Base-by-base conservation (phyloP, 2,329 filamentous ascomycete species). In the Sporothrix protearum region DNA sequence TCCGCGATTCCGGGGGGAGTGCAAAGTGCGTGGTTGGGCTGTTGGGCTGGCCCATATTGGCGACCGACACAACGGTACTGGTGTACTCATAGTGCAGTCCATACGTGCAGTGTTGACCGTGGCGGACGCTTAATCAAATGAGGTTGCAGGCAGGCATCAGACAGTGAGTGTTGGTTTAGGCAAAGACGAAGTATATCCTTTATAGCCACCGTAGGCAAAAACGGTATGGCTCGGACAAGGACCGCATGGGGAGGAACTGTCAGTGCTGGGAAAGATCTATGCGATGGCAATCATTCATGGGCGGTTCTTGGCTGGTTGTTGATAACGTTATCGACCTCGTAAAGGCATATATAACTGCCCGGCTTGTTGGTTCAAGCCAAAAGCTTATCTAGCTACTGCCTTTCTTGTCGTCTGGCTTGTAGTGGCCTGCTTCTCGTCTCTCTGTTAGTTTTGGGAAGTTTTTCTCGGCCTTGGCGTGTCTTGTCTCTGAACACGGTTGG, bases 1-100 rank as follows among this genome's bases (percentile, higher is more conserved):
- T 70, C 68, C 68, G 68, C 55, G 55, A 47, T 51, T 70, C 68
- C 68, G 68, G 42, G 39, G 57, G 22, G 39, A 47, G 39, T 61
- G 53, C 28, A 39, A 53, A 69, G 53, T 28, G 53, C 33, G 14
- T 51, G 39, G 25, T 36, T 39, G 30, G 51, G 30, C 33, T 64
- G 8, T 30, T 30, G 4, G 22, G 22, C 57, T 63, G n/a, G 19
- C 3, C 47, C 47, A 68, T 39, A 53, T 33, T 49, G 47, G n/a
- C 16, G 63, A 68, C 64, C 64, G 64, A 42, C 47, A 53, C 19
- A 16, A 22, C 28, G 64, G 64, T 39, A 68, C 47, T 42, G 64
- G 30, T 68, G 47, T 36, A 28, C 25, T 45, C 3, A 64, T 39
- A 33, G 19, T 42, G 10, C 10, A 28, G 59, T 25, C n/a, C 59